Conservation (phyloP, 441 rosid species). For the Erodium trifolium region DNA sequence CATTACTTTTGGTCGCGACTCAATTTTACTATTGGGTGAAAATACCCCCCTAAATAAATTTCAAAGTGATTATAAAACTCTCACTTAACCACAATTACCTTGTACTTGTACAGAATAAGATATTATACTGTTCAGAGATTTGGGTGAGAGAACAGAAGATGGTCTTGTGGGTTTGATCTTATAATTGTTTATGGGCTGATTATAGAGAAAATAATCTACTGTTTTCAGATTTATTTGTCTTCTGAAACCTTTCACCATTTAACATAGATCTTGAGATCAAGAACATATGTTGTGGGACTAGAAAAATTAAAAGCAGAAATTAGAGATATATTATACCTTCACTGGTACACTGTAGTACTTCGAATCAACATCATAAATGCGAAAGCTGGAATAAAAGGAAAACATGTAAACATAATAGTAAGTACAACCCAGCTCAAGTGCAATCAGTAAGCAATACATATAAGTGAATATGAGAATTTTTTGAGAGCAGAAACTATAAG, state of each 20-base stretch:
- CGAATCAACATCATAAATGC: constrained; percentile 62
- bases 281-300: not conserved
- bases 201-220: not conserved
- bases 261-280: not conserved
- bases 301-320: constrained; percentile 10
- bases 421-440: not conserved
- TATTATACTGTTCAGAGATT: not conserved
- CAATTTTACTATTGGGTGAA: not conserved
- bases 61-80: not conserved
- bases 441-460: not conserved
- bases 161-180: too few species aligned
- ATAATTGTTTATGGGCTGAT: not conserved
- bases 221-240: not conserved
- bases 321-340: constrained; percentile 35
- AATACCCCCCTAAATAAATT: not conserved
- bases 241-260: not conserved
- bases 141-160: too few species aligned
- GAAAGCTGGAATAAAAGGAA: constrained; percentile 37
- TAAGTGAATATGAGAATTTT: not conserved
- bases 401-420: constrained; percentile 6
- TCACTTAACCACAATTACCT: not conserved
- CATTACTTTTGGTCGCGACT: too few species aligned
- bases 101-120: not conserved
- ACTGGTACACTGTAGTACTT: constrained; percentile 49
- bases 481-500: not conserved